Evolutionary conservation across 164 flowering plant species (phyloP).

Genomic region (Magnolia kwangsiensis): DNA sequence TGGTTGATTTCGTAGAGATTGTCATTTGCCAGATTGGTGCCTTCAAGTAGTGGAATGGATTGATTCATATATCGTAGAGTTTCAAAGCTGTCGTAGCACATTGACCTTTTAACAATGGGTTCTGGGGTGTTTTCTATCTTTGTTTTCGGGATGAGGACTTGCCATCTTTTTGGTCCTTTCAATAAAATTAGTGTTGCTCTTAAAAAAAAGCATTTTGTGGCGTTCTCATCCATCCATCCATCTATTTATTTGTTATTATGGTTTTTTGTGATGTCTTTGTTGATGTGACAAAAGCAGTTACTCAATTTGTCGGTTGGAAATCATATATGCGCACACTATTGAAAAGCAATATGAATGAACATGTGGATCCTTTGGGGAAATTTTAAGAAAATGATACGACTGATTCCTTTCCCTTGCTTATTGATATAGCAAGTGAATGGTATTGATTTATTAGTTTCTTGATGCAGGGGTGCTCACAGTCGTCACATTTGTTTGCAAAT

Average conservation of each 20-base stretch:
- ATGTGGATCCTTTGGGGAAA: not conserved
- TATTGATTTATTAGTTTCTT: constrained; percentile 6
- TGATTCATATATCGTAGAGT: not conserved
- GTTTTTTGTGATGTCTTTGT: not conserved
- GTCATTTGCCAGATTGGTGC: not conserved
- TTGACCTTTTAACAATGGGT: not conserved
- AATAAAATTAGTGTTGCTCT: too few species aligned
- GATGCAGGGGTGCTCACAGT: constrained; percentile 88
- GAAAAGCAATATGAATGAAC: not conserved
- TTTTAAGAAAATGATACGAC: not conserved
- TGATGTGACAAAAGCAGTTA: not conserved
- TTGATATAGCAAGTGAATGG: not conserved
- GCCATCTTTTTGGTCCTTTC: too few species aligned
- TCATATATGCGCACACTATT: not conserved
- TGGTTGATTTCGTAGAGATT: too few species aligned
- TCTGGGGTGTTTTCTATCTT: not conserved
- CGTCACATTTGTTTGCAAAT: constrained; percentile 90
- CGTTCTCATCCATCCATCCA: not conserved
- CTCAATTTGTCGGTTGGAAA: not conserved
- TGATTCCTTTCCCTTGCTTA: not conserved
- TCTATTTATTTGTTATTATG: not conserved
- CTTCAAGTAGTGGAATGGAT: not conserved
- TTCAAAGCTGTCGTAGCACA: not conserved
- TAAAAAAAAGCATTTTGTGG: not conserved
- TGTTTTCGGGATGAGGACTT: too few species aligned